Base-by-base conservation (phyloP, 768 basidiomycete genomes). In the Pulveroboletus frians region DNA sequence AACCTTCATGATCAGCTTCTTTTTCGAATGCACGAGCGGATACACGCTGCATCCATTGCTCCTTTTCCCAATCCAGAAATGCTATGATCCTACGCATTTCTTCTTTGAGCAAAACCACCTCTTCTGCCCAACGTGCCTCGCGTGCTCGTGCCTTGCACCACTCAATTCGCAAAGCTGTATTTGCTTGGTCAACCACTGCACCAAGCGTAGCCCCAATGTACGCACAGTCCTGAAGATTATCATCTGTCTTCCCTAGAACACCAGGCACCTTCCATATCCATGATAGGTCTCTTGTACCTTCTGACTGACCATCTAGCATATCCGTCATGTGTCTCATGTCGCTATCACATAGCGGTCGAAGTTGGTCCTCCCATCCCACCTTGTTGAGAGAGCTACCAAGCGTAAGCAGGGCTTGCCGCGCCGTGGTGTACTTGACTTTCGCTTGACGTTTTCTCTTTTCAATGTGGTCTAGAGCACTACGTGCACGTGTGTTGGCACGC, bases 91-190 rank as follows among this genome's bases (percentile, higher is more conserved):
- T 49, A 1, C 4, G 2, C 47, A 49, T 49, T 30, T 49, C 40
- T 6, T 49, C 47, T 17, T 20, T 49, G 17, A 49, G 47, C 2
- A 37, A 6, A 1, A 43, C 20, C 0, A 44, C 29, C 3, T 49
- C 36, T 15, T 49, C 36, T 17, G 36, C 27, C 36, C 36, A 49
- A 2, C 21, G 29, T 14, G 35, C 42, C 5, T 11, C 13, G 1
- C 13, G 2, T 15, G 34, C 27, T 5, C n/a, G 3, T 89, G 89
- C 39, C 5, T 31, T 31, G 31, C 11, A 31, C 31, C 31, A 31
- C 5, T 38, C 17, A 15, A 46, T 38, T 8, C 5, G 17, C 27
- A 46, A 18, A 21, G 18, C 45, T 38, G 29, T 23, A 14, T 1
- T 10, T 3, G 9, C 5, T 20, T 9, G 29, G 20, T 31, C 9